Evolutionary conservation across 257 asterid species (phyloP).

Genomic region (Scutellaria galericulata): DNA sequence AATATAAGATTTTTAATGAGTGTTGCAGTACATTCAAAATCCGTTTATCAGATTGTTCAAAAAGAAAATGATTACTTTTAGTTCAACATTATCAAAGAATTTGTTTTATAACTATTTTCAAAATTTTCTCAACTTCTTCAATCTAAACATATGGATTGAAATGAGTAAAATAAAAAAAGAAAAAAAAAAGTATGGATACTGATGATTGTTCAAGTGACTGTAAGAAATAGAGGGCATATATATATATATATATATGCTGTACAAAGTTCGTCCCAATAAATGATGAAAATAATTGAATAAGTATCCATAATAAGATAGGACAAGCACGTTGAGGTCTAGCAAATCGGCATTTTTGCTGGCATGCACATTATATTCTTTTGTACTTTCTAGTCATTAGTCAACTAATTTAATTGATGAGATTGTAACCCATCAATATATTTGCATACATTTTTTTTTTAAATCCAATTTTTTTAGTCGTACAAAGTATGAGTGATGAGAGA

Average conservation of each 20-base stretch:
- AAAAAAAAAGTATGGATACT: not conserved
- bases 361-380: constrained; percentile 42
- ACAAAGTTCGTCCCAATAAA: constrained; percentile 15
- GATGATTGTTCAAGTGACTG: not conserved
- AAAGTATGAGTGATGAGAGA: too few species aligned
- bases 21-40: too few species aligned
- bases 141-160: too few species aligned
- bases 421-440: not conserved
- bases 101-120: too few species aligned
- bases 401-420: constrained; percentile 19
- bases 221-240: not conserved
- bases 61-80: too few species aligned
- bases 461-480: not conserved
- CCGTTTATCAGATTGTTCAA: too few species aligned
- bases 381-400: constrained; percentile 36
- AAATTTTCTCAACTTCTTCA: too few species aligned
- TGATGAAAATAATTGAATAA: constrained; percentile 33
- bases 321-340: constrained; percentile 37
- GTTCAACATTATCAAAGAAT: too few species aligned
- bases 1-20: too few species aligned
- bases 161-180: too few species aligned
- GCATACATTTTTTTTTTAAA: not conserved
- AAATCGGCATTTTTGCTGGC: constrained; percentile 41
- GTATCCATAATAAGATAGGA: constrained; percentile 37
- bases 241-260: not conserved